Conservation (phyloP, 2,329 filamentous ascomycete genomes). For the Claviceps pazoutovae region DNA sequence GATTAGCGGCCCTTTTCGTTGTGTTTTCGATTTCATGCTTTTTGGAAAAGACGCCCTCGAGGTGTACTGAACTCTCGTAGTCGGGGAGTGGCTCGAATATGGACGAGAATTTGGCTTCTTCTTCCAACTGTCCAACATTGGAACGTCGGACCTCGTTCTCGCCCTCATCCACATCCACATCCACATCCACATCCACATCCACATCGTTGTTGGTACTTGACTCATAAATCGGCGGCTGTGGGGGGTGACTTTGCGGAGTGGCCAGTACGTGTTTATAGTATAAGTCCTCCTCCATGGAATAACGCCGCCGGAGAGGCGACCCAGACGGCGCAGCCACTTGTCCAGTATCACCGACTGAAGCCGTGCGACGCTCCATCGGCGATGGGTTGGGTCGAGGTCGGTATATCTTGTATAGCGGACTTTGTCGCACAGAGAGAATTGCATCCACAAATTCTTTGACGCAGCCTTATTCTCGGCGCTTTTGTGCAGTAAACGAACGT, state of each 20-base stretch:
- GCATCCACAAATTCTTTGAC: no score
- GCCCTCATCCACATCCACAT: constrained; percentile 4
- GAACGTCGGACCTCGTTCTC: not conserved
- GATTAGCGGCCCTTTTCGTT: constrained; percentile 45
- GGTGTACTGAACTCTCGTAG: constrained; percentile 41
- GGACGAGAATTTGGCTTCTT: constrained; percentile 26
- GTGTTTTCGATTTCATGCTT: constrained; percentile 55
- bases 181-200: not conserved
- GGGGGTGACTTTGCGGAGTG: constrained; percentile 26
- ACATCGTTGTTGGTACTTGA: constrained; percentile 6
- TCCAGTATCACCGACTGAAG: constrained; percentile 20
- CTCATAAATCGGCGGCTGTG: constrained; percentile 34
- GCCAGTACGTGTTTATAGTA: constrained; percentile 40
- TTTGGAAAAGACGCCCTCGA: constrained; percentile 43
- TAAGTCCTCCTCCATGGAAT: constrained; percentile 42
- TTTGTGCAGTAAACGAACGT: no score
- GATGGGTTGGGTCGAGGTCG: constrained; percentile 1
- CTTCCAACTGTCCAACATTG: constrained; percentile 6
- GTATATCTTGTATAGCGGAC: not conserved
- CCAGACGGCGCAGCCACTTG: constrained; percentile 14
- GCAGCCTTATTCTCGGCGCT: no score
- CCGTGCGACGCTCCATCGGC: constrained; percentile 21
- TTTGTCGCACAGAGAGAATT: not conserved
- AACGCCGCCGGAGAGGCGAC: constrained; percentile 28
- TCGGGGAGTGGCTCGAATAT: constrained; percentile 26